Evolutionary conservation across 225 moss, liverwort and hornwort genomes (phyloP), one percentile per base, ranked within the genome.

Genomic region (Sphagnum tenellum): DNA sequence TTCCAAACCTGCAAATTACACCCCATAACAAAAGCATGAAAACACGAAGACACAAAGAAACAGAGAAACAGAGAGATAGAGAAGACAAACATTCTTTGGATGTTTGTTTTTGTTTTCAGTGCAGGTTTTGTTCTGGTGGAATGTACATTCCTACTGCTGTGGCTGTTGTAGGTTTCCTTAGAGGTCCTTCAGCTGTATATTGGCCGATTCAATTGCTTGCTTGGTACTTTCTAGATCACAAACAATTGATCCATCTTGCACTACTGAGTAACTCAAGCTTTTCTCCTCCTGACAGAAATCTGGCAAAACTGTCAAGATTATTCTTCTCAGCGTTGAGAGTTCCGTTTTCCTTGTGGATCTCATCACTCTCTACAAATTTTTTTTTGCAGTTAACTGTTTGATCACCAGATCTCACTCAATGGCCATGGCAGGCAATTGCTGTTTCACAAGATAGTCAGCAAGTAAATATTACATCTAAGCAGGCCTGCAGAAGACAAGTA

Each of bases 221-320:
- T 79, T 85, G 5, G 83, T 75, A 47, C 60, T 73, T 72, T 87
- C 91, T 5, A 89, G 67, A 73, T 94, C 89, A 67, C 76, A 80
- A 61, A 78, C 2, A 91, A 67, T 55, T 61, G 73, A 55, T 81
- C 78, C 80, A 83, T 89, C 56, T 87, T 85, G 48, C 54, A 49
- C 67, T 83, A 81, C 51, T 75, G 50, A 77, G 47, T 47, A 86
- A 69, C 45, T 62, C 70, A 4, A 67, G 70, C 59, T 88, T 74
- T 57, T 76, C 86, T 11, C 64, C 62, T 67, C 88, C 80, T n/a
- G n/a, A n/a, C 13, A 89, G 75, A 45, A 71, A 64, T 55, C 80
- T 76, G 12, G 76, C 79, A 48, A 73, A 71, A 14, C 81, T 66
- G 52, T 82, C 74, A 3, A 80, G 64, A 45, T 65, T 69, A 5